These are phyloP conservation scores for Gaertneriomyces semiglobifer DNA, from an alignment of 192 early-diverging fungal species.

Conservation along the genomic window DNA sequence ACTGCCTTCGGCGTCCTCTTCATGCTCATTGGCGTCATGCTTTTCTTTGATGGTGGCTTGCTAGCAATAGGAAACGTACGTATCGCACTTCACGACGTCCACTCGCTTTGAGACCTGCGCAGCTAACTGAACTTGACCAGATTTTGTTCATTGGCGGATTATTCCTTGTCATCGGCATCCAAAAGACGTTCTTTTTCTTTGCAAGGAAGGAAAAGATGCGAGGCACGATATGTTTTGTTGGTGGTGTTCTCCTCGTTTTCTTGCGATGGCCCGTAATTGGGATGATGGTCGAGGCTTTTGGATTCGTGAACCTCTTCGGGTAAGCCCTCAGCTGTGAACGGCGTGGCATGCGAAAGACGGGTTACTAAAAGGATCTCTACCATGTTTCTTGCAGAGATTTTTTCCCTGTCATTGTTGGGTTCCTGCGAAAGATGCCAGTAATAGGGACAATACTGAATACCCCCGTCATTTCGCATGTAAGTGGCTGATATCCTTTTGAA, in stretches of 20 bases:
- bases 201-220: slow-evolving; percentile 77
- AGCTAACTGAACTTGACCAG: background rate
- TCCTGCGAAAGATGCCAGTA: slow-evolving; percentile 81
- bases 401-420: slow-evolving; percentile 87
- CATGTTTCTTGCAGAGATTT: slow-evolving; percentile 71
- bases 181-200: slow-evolving; percentile 87
- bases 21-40: slow-evolving; percentile 87
- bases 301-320: slow-evolving; percentile 98
- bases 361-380: background rate
- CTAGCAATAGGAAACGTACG: slow-evolving; percentile 95
- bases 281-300: slow-evolving; percentile 84
- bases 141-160: slow-evolving; percentile 86
- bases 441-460: slow-evolving; percentile 84
- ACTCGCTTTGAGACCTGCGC: background rate
- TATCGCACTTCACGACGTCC: background rate
- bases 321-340: slow-evolving; percentile 30
- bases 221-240: slow-evolving; percentile 86
- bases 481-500: background rate
- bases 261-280: slow-evolving; percentile 86
- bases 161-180: slow-evolving; percentile 81
- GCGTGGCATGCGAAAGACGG: background rate
- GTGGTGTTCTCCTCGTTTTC: slow-evolving; percentile 85
- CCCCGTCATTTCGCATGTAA: slow-evolving; percentile 71
- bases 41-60: slow-evolving; percentile 93
- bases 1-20: slow-evolving; percentile 90